These are phyloP conservation scores for Apophysomyces trapeziformis DNA, from an alignment of 371 early-diverging fungal species.

Conservation along the genomic window DNA sequence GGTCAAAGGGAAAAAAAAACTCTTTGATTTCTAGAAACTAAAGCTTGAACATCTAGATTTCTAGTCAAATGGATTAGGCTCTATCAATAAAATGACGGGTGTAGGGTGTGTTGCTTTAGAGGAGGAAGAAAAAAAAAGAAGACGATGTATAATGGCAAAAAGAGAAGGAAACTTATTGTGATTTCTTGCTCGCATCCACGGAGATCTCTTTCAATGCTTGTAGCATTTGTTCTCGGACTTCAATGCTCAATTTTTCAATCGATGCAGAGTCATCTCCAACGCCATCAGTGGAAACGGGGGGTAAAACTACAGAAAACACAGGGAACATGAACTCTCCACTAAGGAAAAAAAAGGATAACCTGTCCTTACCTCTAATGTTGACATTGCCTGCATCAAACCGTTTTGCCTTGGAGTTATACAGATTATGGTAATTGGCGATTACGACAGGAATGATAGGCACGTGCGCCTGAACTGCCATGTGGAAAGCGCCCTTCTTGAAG, in stretches of 20 bases:
- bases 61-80: not conserved
- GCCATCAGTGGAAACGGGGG: slow-evolving; percentile 75
- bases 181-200: slow-evolving; percentile 23
- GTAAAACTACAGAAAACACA: slow-evolving; percentile 56
- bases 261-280: slow-evolving; percentile 66
- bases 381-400: slow-evolving; percentile 74
- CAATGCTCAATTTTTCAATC: slow-evolving; percentile 68
- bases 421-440: slow-evolving; percentile 73
- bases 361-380: slow-evolving; percentile 65
- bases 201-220: slow-evolving; percentile 71
- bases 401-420: slow-evolving; percentile 67
- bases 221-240: slow-evolving; percentile 77
- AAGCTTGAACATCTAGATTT: not conserved
- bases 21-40: not conserved
- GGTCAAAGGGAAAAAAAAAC: not conserved
- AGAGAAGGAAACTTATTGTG: slow-evolving; percentile 5
- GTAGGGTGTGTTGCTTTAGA: not conserved
- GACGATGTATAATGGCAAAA: not conserved
- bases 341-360: too few relatives aligned
- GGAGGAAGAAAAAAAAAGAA: not conserved
- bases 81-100: not conserved
- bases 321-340: not conserved
- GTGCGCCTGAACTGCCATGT: slow-evolving; percentile 87
- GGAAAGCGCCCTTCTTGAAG: slow-evolving; percentile 94
- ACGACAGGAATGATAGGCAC: slow-evolving; percentile 94